Percentiles rank a stretch among this genome's conserved stretches.
Evolutionary conservation across 1,284 basidiomycete genomes (phyloP).

Genomic region (Cutaneotrichosporon spelunceum): DNA sequence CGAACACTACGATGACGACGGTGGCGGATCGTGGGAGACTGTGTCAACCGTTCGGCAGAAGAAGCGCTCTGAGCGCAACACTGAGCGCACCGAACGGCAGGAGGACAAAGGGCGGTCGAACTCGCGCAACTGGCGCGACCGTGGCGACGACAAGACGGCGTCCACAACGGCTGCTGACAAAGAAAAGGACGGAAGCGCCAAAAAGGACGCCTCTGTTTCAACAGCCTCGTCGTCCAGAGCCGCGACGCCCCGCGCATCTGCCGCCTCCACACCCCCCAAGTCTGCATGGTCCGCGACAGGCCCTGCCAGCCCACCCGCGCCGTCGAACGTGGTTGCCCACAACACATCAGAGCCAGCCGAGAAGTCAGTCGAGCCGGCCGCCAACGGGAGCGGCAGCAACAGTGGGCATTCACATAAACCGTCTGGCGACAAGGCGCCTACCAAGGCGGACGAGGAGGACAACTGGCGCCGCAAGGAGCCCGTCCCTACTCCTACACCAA

Average conservation of each 20-base stretch:
- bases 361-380: neutral
- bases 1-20: conserved; percentile 9
- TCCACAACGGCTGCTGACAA: conserved; percentile 12
- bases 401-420: neutral
- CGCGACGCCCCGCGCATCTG: conserved; percentile 8
- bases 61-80: conserved; percentile 12
- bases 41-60: conserved; percentile 22
- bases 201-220: conserved; percentile 16
- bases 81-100: conserved; percentile 16
- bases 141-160: conserved; percentile 16
- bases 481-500: conserved; percentile 12
- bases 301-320: conserved; percentile 2
- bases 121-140: conserved; percentile 31
- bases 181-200: conserved; percentile 12
- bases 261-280: conserved; percentile 21
- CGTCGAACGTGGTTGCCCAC: conserved; percentile 2
- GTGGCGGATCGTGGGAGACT: conserved; percentile 20
- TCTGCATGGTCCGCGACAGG: conserved; percentile 31
- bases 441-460: conserved; percentile 26
- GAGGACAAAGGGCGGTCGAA: conserved; percentile 37
- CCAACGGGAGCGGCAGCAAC: neutral
- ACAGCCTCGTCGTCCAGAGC: conserved; percentile 9
- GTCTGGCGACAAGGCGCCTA: conserved; percentile 2
- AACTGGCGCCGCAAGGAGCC: conserved; percentile 34
- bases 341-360: neutral